Conservation (phyloP, 352 stramenopile genomes). For the Phytophthora megakarya region DNA sequence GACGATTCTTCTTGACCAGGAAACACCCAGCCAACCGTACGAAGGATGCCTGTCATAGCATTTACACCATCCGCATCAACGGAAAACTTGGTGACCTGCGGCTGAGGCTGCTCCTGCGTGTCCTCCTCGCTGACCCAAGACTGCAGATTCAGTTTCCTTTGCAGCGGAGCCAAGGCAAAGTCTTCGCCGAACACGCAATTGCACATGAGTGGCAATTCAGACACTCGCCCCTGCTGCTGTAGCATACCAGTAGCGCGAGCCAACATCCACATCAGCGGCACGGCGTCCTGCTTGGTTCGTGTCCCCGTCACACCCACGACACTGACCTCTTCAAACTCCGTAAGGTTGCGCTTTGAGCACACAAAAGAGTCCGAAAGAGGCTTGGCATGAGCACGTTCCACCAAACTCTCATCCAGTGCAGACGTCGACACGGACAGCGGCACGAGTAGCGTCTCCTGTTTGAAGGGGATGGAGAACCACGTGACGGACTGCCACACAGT, state of each 20-base stretch:
- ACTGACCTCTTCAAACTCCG: conserved; percentile 63
- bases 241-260: conserved; percentile 46
- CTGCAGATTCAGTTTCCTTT: conserved; percentile 36
- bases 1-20: conserved; percentile 11
- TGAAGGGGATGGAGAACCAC: conserved; percentile 67
- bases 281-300: conserved; percentile 23
- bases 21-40: conserved; percentile 58
- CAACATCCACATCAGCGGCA: conserved; percentile 66
- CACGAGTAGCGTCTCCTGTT: conserved; percentile 58
- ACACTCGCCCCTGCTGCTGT: conserved; percentile 55
- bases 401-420: conserved; percentile 44
- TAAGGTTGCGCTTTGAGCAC: conserved; percentile 54
- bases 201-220: conserved; percentile 60
- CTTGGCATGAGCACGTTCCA: conserved; percentile 24
- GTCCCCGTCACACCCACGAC: conserved; percentile 46
- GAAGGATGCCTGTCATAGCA: conserved; percentile 43
- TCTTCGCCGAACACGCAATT: conserved; percentile 56
- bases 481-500: conserved; percentile 80
- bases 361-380: conserved; percentile 32
- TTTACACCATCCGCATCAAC: conserved; percentile 27
- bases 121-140: conserved; percentile 37
- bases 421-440: conserved; percentile 50
- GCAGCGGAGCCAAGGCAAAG: conserved; percentile 28
- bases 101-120: conserved; percentile 4
- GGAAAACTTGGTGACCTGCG: conserved; percentile 29